A percentile compares a stretch with the other conserved stretches of the same genome.
These are phyloP conservation scores for Fusarium oxysporum DNA, from an alignment of 2,329 filamentous ascomycete genomes.

Conservation along the genomic window DNA sequence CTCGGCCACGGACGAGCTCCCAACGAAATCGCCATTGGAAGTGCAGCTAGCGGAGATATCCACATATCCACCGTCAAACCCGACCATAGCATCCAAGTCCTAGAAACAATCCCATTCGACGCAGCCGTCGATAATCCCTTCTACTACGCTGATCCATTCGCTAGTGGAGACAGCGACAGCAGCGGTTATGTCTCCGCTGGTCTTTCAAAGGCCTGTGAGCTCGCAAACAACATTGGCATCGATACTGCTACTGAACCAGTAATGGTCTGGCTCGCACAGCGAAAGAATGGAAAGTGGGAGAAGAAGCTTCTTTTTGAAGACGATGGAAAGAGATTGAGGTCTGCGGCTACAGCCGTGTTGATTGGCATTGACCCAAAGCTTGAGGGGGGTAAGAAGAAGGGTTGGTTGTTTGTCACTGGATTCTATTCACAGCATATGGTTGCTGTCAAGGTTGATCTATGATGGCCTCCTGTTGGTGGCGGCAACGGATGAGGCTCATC, in stretches of 20 bases:
- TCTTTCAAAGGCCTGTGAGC: conserved; percentile 54
- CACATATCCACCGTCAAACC: conserved; percentile 53
- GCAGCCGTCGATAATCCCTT: conserved; percentile 66
- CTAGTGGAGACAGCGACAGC: conserved; percentile 49
- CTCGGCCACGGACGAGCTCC: conserved; percentile 60
- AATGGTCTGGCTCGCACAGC: conserved; percentile 58
- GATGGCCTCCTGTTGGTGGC: neutral
- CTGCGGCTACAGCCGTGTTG: conserved; percentile 63
- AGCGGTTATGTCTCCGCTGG: conserved; percentile 67
- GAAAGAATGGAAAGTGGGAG: conserved; percentile 51
- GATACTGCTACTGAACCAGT: conserved; percentile 54
- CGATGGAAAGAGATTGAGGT: conserved; percentile 63
- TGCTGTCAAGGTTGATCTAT: conserved; percentile 64
- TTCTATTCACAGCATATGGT: conserved; percentile 62
- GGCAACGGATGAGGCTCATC: no score
- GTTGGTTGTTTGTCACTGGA: conserved; percentile 69
- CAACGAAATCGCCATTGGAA: conserved; percentile 57
- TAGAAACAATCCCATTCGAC: conserved; percentile 54
- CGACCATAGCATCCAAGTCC: conserved; percentile 46
- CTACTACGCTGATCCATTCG: conserved; percentile 67
- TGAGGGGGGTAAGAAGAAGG: conserved; percentile 58
- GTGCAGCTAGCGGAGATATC: conserved; percentile 60
- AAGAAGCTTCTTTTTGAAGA: conserved; percentile 67
- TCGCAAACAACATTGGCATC: conserved; percentile 49
- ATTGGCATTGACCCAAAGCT: conserved; percentile 62